phyloP scores from a whole-genome alignment of 805 yeast genomes.

The Yarrowia osloensis region DNA sequence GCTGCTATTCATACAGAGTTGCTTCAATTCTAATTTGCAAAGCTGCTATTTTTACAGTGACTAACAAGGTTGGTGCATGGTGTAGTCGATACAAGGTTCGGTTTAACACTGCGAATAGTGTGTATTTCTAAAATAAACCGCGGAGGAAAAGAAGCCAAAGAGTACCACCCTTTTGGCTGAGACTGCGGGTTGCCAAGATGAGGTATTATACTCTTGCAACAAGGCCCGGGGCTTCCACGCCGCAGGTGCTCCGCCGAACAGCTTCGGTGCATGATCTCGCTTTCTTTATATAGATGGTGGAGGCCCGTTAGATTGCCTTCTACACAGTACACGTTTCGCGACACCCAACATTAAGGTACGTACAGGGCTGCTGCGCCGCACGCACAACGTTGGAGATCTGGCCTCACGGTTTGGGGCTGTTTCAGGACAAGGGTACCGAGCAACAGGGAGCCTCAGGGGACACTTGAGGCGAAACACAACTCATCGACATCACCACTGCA shows the following conservation, averaged over 20 bases:
- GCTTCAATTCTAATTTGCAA: not conserved
- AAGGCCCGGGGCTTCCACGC: constrained; percentile 1
- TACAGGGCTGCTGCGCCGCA: constrained; percentile 23
- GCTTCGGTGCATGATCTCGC: not conserved
- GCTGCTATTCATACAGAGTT: not conserved
- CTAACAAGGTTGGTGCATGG: constrained; percentile 4
- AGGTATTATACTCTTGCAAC: not conserved
- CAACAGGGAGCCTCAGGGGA: not conserved
- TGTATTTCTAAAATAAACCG: not conserved
- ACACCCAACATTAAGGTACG: constrained; percentile 1
- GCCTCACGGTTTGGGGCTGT: constrained; percentile 18
- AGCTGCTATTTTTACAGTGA: not conserved
- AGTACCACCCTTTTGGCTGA: not conserved
- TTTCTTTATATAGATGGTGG: not conserved
- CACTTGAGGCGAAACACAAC: not conserved
- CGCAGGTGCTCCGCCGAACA: constrained; percentile 9
- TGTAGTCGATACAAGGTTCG: not conserved
- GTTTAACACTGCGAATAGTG: not conserved
- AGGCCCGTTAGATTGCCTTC: not conserved
- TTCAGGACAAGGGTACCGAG: not conserved
- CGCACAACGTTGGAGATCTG: not conserved
- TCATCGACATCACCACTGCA: not conserved
- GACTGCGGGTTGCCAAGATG: not conserved
- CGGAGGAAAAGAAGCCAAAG: not conserved
- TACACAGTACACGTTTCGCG: not conserved